These are phyloP conservation scores for Hypoxylon rubiginosum DNA, from an alignment of 2,329 filamentous ascomycete genomes.

Conservation along the genomic window DNA sequence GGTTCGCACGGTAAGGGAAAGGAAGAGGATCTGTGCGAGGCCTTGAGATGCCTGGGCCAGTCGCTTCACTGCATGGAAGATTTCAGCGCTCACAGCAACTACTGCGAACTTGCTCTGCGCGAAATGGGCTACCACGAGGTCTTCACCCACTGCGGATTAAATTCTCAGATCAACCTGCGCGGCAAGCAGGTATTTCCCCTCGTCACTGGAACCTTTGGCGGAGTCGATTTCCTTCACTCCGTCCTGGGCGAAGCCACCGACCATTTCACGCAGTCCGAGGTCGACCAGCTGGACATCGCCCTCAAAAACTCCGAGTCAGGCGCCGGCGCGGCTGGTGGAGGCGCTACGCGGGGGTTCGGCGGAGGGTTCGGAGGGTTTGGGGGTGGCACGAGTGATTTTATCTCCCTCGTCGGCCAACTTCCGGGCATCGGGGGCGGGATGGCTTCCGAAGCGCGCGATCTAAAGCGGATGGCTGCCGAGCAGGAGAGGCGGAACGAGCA, in stretches of 20 bases:
- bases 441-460: constrained; percentile 73
- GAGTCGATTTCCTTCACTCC: constrained; percentile 86
- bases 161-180: constrained; percentile 74
- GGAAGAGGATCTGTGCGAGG: constrained; percentile 84
- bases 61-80: constrained; percentile 83
- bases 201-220: constrained; percentile 82
- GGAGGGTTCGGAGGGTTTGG: constrained; percentile 53
- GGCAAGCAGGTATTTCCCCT: constrained; percentile 80
- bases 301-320: constrained; percentile 75
- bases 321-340: constrained; percentile 53
- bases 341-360: constrained; percentile 58
- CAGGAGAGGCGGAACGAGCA: constrained; percentile 60
- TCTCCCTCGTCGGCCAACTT: constrained; percentile 80
- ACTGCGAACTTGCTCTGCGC: constrained; percentile 80
- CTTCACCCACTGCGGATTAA: constrained; percentile 79
- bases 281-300: constrained; percentile 83
- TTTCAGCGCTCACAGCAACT: constrained; percentile 86
- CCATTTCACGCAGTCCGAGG: constrained; percentile 86
- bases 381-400: constrained; percentile 74
- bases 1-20: constrained; percentile 73
- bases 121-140: constrained; percentile 78
- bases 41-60: constrained; percentile 81
- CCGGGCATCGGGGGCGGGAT: constrained; percentile 77
- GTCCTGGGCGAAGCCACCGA: constrained; percentile 83
- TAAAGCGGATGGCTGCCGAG: constrained; percentile 76